Evolutionary conservation across 2,329 filamentous ascomycete species (phyloP), one percentile per base, ranked within the genome.

Genomic region (Stachybotrys echinatus): DNA sequence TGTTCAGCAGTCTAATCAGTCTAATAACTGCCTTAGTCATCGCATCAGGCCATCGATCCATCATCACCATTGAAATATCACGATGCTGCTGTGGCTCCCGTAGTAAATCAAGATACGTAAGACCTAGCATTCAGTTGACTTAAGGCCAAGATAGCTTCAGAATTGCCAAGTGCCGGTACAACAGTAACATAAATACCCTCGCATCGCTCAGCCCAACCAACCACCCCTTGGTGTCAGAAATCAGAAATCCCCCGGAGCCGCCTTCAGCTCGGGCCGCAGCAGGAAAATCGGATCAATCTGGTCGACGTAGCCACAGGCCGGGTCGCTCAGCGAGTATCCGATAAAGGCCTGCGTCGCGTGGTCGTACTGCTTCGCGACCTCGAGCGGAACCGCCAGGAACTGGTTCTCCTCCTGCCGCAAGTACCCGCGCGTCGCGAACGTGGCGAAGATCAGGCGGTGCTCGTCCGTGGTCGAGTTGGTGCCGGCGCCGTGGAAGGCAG

Each of bases 381-480:
- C 51, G 4, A 8, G 45, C 2, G 54, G 42, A 56, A 34, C 27
- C 10, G 27, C 10, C 10, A 34, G 27, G 5, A 34, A 34, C 6
- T 56, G 54, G 18, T 56, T 56, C 31, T 56, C 53, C 14, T 56
- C 54, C 18, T 56, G 53, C 3, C 53, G 31, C 4, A 54, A 14
- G n/a, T n/a, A 55, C 1, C 53, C 54, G 5, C 51, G 43, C 3
- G 48, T 44, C 2, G 49, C 22, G 44, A 54, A 54, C 0, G 49
- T 55, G 3, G 48, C 49, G 34, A 54, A 56, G 3, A 56, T n/a
- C 1, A 50, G 12, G 2, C 54, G 51, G 2, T 27, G 39, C 42
- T 56, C 42, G 45, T 56, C 48, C 7, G 31, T 49, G 20, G 54
- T 55, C 1, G 49, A 44, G 19, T 56, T 56, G 1, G 46, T 50